Evolutionary conservation across 768 basidiomycete species (phyloP).

Genomic region (Sporobolomyces phaffii): DNA sequence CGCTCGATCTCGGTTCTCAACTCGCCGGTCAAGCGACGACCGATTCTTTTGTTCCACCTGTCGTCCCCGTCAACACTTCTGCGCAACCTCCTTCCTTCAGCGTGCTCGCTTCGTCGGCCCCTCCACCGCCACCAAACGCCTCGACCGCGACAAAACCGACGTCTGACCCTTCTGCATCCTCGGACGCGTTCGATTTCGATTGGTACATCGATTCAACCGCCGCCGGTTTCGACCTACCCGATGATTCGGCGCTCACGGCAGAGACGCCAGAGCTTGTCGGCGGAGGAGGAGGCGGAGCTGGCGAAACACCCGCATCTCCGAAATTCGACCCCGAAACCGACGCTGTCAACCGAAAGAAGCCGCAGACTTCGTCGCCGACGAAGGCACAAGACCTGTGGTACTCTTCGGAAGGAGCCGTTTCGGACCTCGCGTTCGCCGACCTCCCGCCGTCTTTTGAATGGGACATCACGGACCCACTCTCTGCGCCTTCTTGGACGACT

Average conservation of each 20-base stretch:
- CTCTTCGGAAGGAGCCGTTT: neutral
- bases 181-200: slow-evolving; percentile 19
- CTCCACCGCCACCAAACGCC: neutral
- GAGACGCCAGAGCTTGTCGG: slow-evolving; percentile 19
- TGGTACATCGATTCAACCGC: slow-evolving; percentile 31
- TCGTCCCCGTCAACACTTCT: neutral
- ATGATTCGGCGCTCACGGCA: slow-evolving; percentile 3
- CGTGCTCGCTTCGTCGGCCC: neutral
- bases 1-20: slow-evolving; percentile 19
- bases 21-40: slow-evolving; percentile 57
- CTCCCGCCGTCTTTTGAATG: slow-evolving; percentile 3
- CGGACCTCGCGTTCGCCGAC: neutral
- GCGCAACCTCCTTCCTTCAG: slow-evolving; percentile 6
- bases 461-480: slow-evolving; percentile 10
- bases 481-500: neutral
- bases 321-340: neutral
- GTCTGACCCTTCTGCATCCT: neutral
- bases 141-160: neutral
- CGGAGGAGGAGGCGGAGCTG: slow-evolving; percentile 9
- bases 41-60: slow-evolving; percentile 43
- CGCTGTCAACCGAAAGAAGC: slow-evolving; percentile 6
- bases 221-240: slow-evolving; percentile 27
- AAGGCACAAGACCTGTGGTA: slow-evolving; percentile 9
- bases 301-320: neutral
- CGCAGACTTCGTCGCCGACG: slow-evolving; percentile 3